A percentile compares a stretch with the other conserved stretches of the same genome.
These are phyloP conservation scores for Isabelozyma rhagii DNA, from an alignment of 805 yeast species.

Conservation along the genomic window DNA sequence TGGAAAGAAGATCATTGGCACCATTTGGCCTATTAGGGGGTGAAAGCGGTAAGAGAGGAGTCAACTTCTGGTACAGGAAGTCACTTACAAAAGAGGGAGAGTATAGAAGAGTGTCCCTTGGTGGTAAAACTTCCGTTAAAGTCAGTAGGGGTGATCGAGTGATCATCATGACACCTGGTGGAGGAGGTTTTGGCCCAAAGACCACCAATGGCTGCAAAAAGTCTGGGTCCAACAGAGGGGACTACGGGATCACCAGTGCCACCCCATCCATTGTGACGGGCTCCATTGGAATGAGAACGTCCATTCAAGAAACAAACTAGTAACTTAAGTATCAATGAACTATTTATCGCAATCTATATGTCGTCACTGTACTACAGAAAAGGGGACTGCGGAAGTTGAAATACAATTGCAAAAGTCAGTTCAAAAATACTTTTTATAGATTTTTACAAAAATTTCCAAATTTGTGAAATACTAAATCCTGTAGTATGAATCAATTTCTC, in stretches of 20 bases:
- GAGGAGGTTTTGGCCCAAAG: constrained; percentile 39
- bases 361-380: no score
- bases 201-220: background rate
- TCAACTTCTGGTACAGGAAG: constrained; percentile 31
- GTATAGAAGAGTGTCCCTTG: constrained; percentile 22
- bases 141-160: constrained; percentile 38
- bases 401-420: no score
- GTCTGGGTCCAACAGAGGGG: constrained; percentile 1
- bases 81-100: constrained; percentile 10
- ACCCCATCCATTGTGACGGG: constrained; percentile 31
- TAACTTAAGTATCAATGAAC: no score
- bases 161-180: constrained; percentile 41
- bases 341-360: no score
- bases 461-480: background rate
- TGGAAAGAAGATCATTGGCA: constrained; percentile 79
- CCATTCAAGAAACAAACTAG: constrained; percentile 36
- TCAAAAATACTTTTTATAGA: background rate
- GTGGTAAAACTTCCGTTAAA: constrained; percentile 32
- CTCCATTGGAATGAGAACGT: constrained; percentile 29
- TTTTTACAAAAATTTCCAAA: background rate
- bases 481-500: background rate
- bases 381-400: no score
- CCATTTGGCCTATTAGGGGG: constrained; percentile 92
- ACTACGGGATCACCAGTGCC: constrained; percentile 21
- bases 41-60: constrained; percentile 67